phyloP scores from a whole-genome alignment of 768 basidiomycete species.

The Cystobasidiopsis lactophilus region DNA sequence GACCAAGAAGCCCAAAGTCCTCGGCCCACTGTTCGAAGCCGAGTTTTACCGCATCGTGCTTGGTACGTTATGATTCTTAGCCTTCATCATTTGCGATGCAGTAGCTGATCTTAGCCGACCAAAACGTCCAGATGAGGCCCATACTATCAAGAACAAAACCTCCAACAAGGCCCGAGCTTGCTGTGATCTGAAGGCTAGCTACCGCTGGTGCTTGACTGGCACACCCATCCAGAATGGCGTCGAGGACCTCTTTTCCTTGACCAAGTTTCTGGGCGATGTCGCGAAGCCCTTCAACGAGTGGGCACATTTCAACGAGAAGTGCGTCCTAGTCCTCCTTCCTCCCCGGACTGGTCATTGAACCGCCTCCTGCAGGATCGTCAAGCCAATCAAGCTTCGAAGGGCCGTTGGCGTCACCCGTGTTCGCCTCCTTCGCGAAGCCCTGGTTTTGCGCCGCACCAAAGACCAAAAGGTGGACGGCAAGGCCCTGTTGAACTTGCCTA shows the following conservation, averaged over 20 bases:
- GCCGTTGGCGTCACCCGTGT: conserved; percentile 45
- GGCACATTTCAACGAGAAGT: conserved; percentile 45
- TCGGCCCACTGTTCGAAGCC: conserved; percentile 38
- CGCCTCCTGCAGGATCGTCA: no score
- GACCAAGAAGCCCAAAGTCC: conserved; percentile 36
- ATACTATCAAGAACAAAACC: conserved; percentile 72
- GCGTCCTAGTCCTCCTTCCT: no score
- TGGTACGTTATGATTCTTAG: no score
- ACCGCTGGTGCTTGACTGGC: conserved; percentile 42
- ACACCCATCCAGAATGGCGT: conserved; percentile 49
- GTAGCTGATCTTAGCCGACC: no score
- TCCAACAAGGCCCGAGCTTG: conserved; percentile 57
- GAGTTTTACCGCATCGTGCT: conserved; percentile 72
- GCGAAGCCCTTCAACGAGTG: conserved; percentile 59
- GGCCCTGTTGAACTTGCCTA: conserved; percentile 57
- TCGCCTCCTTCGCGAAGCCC: conserved; percentile 53
- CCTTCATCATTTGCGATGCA: not conserved
- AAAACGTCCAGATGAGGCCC: conserved; percentile 48
- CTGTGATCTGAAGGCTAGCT: conserved; percentile 51
- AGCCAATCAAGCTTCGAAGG: conserved; percentile 28
- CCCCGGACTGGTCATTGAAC: no score
- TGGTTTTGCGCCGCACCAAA: conserved; percentile 81
- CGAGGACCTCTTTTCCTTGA: conserved; percentile 56
- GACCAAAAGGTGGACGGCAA: conserved; percentile 44
- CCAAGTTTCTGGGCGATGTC: conserved; percentile 53